Conservation (phyloP, 495 filamentous ascomycete species). For the Venustampulla echinocandica region DNA sequence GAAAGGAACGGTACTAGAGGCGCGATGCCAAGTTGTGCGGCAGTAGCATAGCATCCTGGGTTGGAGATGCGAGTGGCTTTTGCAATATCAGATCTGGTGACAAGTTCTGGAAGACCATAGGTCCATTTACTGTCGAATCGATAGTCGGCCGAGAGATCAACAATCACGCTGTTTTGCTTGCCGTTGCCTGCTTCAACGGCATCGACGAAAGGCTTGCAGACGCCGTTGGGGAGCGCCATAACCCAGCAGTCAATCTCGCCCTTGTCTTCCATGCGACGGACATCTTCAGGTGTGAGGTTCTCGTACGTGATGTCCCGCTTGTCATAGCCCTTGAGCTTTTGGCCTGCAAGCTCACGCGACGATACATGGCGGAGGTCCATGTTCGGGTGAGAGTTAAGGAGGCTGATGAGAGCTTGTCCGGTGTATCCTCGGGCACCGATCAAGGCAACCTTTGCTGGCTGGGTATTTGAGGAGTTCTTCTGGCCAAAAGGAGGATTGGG, state of each 20-base stretch:
- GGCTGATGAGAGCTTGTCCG: constrained; percentile 81
- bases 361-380: constrained; percentile 92
- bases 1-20: constrained; percentile 72
- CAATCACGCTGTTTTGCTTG: constrained; percentile 64
- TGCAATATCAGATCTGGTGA: constrained; percentile 66
- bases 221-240: constrained; percentile 94
- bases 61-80: constrained; percentile 84
- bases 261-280: constrained; percentile 80
- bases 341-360: constrained; percentile 84
- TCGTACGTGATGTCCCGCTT: constrained; percentile 94
- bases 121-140: constrained; percentile 88
- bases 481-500: constrained; percentile 95
- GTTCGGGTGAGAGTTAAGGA: constrained; percentile 87
- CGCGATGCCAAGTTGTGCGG: constrained; percentile 85
- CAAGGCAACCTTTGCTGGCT: constrained; percentile 76
- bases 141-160: constrained; percentile 94
- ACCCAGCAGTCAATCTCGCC: constrained; percentile 98
- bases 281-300: constrained; percentile 82
- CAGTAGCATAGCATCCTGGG: constrained; percentile 94
- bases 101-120: constrained; percentile 89
- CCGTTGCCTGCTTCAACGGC: constrained; percentile 64
- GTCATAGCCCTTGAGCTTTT: constrained; percentile 83
- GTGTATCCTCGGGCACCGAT: constrained; percentile 97
- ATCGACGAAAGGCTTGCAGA: constrained; percentile 93
- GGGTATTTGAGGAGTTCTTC: constrained; percentile 77